A percentile compares a stretch with the other conserved stretches of the same genome.
These are phyloP conservation scores for Sporothrix brasiliensis DNA, from an alignment of 2,329 filamentous ascomycete genomes.

Conservation along the genomic window DNA sequence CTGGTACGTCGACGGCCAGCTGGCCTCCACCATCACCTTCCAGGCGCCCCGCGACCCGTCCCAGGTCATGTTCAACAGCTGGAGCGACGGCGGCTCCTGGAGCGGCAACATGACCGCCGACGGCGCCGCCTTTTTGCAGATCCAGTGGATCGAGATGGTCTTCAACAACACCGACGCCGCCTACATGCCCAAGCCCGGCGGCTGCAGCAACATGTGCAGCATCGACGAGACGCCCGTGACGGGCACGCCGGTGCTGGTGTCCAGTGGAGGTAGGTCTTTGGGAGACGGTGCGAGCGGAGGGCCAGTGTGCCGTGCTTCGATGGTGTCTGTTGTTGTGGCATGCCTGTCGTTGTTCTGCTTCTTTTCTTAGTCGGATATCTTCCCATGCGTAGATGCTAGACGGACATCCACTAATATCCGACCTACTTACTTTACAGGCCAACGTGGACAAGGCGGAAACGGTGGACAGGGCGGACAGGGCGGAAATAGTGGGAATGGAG, in stretches of 20 bases:
- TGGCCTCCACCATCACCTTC: conserved; percentile 51
- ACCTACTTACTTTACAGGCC: conserved; percentile 7
- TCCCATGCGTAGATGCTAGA: background rate
- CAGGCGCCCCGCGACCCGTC: conserved; percentile 53
- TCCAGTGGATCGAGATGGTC: conserved; percentile 57
- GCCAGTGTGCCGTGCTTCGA: background rate
- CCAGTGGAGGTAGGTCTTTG: conserved; percentile 29
- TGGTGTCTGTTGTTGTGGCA: background rate
- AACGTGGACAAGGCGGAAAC: background rate
- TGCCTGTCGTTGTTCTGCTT: background rate
- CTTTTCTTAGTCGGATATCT: background rate
- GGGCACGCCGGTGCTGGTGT: conserved; percentile 45
- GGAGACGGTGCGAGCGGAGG: background rate
- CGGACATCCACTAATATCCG: conserved; percentile 15
- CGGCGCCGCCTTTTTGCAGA: conserved; percentile 50
- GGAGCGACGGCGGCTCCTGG: conserved; percentile 57
- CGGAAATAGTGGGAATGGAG: background rate
- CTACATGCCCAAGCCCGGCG: conserved; percentile 34
- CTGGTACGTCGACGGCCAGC: conserved; percentile 54
- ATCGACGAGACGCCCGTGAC: conserved; percentile 45
- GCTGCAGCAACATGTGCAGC: conserved; percentile 45
- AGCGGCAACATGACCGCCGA: conserved; percentile 51
- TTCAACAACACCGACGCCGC: conserved; percentile 47
- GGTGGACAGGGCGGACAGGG: conserved; percentile 5
- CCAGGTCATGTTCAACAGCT: conserved; percentile 55